A percentile compares a stretch with the other conserved stretches of the same genome.
phyloP scores from a whole-genome alignment of 2,329 filamentous ascomycete genomes.

The Fusarium sp. region DNA sequence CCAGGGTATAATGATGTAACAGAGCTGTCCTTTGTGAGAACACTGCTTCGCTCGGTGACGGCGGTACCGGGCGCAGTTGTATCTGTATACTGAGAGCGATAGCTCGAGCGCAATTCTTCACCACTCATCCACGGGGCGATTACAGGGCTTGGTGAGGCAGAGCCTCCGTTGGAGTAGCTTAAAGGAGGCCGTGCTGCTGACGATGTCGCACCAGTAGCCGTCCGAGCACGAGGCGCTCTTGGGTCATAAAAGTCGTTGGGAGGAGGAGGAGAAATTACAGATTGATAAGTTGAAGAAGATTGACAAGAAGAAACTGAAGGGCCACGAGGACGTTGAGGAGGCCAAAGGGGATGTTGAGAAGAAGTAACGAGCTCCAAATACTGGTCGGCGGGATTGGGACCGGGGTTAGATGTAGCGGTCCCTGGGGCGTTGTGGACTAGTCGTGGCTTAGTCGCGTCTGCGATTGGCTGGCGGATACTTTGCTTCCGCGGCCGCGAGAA shows the following conservation, averaged over 20 bases:
- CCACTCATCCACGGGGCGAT: slow-evolving; percentile 61
- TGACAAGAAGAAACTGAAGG: slow-evolving; percentile 61
- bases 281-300: slow-evolving; percentile 56
- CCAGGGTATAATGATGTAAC: slow-evolving; percentile 66
- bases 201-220: slow-evolving; percentile 40
- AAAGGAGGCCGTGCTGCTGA: slow-evolving; percentile 47
- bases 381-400: slow-evolving; percentile 46
- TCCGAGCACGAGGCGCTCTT: slow-evolving; percentile 46
- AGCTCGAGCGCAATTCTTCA: slow-evolving; percentile 66
- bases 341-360: slow-evolving; percentile 53
- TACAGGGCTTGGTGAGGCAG: slow-evolving; percentile 51
- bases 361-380: slow-evolving; percentile 46
- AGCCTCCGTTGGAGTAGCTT: slow-evolving; percentile 50
- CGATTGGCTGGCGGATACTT: slow-evolving; percentile 59
- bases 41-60: slow-evolving; percentile 85
- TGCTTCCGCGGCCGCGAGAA: slow-evolving; percentile 69
- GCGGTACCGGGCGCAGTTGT: slow-evolving; percentile 68
- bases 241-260: slow-evolving; percentile 54
- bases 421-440: slow-evolving; percentile 33
- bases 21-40: slow-evolving; percentile 82
- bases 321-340: slow-evolving; percentile 54
- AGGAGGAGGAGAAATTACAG: slow-evolving; percentile 53
- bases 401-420: slow-evolving; percentile 36
- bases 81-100: slow-evolving; percentile 65
- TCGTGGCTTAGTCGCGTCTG: slow-evolving; percentile 50